Evolutionary conservation across 1,139 yeast genomes (phyloP), one percentile per base, ranked within the genome.

Genomic region (Keqinozyma sinolaborantium): DNA sequence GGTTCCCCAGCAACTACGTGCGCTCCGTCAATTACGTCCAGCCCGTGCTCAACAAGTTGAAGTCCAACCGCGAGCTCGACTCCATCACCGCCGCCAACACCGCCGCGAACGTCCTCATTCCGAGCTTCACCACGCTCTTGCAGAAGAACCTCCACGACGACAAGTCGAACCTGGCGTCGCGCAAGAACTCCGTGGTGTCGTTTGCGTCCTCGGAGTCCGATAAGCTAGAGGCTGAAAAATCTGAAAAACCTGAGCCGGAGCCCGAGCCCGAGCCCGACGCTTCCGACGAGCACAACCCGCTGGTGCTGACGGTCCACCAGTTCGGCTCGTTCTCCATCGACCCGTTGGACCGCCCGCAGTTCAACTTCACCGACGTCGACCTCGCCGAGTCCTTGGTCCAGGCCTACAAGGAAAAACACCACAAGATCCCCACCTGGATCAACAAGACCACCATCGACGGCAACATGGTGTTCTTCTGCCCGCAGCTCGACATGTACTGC

Each of bases 1-100:
- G 92, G 92, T 79, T 83, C 54, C 88, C 90, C n/a, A 69, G 68
- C 33, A 70, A 71, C 32, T 75, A 70, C 51, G 77, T 76, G 12
- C 63, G 75, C 28, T 58, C 71, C 2, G 73, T 69, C 18, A 62
- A 67, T 42, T 67, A 68, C 41, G 73, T 68, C 21, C 73, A 69
- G 39, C 75, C 74, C 4, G 64, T 66, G 4, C 51, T 67, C 34
- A 63, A 62, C 40, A 58, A 63, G 40, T 47, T 67, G 36, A 64
- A 59, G 40, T 53, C 57, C 35, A 63, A 64, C 33, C 64, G 64
- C 43, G 73, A 69, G 37, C 50, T 69, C 24, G 75, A 68, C 41
- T 53, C 65, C 13, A 55, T 69, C 15, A 68, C 75, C 2, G 75
- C 75, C 1, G 74, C 74, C 7, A 69, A 69, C 39, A 69, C 76